These are phyloP conservation scores for Zymoseptoria brevis DNA, from an alignment of 2,329 filamentous ascomycete species.

Conservation along the genomic window DNA sequence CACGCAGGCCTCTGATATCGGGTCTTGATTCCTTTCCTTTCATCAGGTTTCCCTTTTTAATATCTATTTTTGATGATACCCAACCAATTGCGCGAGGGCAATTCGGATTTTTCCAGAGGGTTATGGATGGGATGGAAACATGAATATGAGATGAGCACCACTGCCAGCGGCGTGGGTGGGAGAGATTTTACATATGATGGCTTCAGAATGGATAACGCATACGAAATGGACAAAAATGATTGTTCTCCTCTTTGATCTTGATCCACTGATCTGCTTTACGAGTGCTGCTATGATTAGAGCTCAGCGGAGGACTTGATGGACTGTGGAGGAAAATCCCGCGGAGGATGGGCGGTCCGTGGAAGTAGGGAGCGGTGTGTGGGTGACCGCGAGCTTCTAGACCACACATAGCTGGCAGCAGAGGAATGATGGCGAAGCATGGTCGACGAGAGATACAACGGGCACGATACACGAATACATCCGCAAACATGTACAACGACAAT, in stretches of 20 bases:
- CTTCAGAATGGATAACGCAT: not conserved
- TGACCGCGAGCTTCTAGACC: not conserved
- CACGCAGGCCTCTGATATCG: constrained; percentile 19
- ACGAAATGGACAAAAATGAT: not conserved
- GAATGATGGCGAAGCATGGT: too few relatives aligned
- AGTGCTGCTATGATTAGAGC: not conserved
- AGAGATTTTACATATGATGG: not conserved
- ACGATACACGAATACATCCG: too few relatives aligned
- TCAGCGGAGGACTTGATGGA: not conserved
- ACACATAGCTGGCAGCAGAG: not conserved
- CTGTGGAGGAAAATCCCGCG: not conserved
- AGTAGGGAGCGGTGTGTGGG: not conserved
- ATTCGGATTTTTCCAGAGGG: not conserved
- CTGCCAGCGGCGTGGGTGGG: not conserved
- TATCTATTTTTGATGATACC: not conserved
- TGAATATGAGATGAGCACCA: not conserved
- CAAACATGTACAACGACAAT: not conserved
- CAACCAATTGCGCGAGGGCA: not conserved
- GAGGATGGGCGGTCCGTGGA: not conserved
- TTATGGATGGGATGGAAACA: not conserved
- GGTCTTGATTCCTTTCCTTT: constrained; percentile 11
- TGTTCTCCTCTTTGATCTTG: not conserved
- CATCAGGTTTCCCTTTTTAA: not conserved
- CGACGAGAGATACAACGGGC: not conserved
- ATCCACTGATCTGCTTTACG: not conserved